These are phyloP conservation scores for Neurospora sp. DNA, from an alignment of 495 filamentous ascomycete genomes.

Conservation along the genomic window DNA sequence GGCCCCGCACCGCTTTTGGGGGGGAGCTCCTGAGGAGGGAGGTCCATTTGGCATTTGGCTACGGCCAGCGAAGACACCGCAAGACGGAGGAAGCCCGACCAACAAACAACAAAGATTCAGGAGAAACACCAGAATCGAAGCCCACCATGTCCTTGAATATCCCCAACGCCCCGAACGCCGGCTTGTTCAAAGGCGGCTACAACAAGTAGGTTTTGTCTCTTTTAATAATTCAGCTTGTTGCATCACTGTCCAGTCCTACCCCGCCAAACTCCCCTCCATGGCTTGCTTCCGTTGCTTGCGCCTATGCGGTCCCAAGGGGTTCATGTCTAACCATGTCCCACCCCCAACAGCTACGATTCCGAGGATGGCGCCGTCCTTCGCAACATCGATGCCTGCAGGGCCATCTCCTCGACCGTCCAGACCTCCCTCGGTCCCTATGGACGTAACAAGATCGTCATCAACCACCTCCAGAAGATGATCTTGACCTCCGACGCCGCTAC, in stretches of 20 bases:
- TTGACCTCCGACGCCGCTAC: conserved; percentile 96
- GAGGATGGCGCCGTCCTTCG: conserved; percentile 98
- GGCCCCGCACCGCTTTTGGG: conserved; percentile 1
- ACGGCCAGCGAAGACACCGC: conserved; percentile 1
- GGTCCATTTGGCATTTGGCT: conserved; percentile 3
- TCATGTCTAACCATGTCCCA: conserved; percentile 12
- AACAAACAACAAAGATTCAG: conserved; percentile 3
- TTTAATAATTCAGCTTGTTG: background rate
- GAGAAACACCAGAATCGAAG: background rate
- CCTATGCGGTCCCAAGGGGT: background rate
- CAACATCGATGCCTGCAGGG: conserved; percentile 97
- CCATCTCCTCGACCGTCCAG: conserved; percentile 90
- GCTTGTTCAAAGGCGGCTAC: conserved; percentile 94
- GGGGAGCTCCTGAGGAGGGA: conserved; percentile 9
- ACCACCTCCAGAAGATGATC: conserved; percentile 99
- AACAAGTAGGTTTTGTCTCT: conserved; percentile 61
- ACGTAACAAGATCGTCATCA: conserved; percentile 99
- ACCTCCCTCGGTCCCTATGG: conserved; percentile 95
- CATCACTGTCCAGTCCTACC: conserved; percentile 4
- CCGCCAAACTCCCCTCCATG: conserved; percentile 2
- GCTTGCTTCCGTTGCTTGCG: background rate
- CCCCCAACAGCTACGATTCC: conserved; percentile 67
- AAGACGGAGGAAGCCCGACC: conserved; percentile 2
- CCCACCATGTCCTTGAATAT: conserved; percentile 85
- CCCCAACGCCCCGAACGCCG: conserved; percentile 81